These are phyloP conservation scores for Leccinum subgranulosum DNA, from an alignment of 768 basidiomycete species.

Conservation along the genomic window DNA sequence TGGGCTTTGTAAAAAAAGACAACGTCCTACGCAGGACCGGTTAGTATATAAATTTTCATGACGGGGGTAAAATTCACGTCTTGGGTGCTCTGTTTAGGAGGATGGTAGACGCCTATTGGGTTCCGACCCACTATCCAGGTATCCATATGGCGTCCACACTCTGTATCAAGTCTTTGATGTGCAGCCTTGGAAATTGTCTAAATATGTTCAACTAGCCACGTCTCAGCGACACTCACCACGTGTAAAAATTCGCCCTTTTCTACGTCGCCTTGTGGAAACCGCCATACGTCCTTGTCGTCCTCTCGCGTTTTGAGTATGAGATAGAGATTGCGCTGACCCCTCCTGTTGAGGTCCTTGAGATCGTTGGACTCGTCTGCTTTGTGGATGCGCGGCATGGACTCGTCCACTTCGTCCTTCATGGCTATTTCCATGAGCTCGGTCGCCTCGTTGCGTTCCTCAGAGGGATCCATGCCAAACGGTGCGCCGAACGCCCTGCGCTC, in stretches of 20 bases:
- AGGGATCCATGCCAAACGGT: conserved; percentile 45
- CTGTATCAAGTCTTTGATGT: conserved; percentile 59
- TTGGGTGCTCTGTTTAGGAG: conserved; percentile 34
- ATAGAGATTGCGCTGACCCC: conserved; percentile 84
- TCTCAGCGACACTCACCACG: conserved; percentile 47
- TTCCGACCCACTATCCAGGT: conserved; percentile 91
- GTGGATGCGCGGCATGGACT: conserved; percentile 57
- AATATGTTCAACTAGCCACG: not conserved
- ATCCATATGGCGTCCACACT: conserved; percentile 84
- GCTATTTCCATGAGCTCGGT: conserved; percentile 58
- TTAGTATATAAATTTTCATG: conserved; percentile 1
- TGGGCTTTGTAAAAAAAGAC: conserved; percentile 95
- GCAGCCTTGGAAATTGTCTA: conserved; percentile 53
- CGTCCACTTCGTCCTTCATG: conserved; percentile 59
- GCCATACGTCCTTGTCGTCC: conserved; percentile 60
- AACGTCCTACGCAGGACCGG: conserved; percentile 44
- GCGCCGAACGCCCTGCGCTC: conserved; percentile 75
- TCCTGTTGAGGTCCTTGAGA: conserved; percentile 73
- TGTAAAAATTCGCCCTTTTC: conserved; percentile 70
- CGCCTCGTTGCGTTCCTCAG: conserved; percentile 40
- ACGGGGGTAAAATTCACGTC: conserved; percentile 32
- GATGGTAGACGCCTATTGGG: conserved; percentile 78
- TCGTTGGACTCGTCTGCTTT: conserved; percentile 60
- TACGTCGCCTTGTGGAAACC: conserved; percentile 71
- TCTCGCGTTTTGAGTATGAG: conserved; percentile 61